Base-by-base conservation (phyloP, 768 basidiomycete species). In the Kwoniella sp. region DNA sequence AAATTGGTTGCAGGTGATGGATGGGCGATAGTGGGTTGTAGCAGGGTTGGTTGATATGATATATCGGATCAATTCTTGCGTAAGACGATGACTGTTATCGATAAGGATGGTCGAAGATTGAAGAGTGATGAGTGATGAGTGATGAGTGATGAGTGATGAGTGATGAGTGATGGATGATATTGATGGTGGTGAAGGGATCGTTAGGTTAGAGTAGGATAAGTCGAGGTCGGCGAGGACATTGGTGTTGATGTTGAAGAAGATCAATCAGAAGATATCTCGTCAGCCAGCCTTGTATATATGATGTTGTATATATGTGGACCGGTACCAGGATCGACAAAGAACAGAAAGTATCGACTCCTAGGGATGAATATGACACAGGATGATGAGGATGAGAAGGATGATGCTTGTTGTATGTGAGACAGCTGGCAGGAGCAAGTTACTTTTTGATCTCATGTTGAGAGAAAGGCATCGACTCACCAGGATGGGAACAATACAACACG, bases 181-280 rank as follows among this genome's bases (percentile, higher is more conserved):
- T 44, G 40, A 44, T 44, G 40, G 40, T 44, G 17, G 40, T 44
- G 17, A 44, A 44, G 40, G 40, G 40, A 44, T n/a, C n/a, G n/a
- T n/a, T n/a, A n/a, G n/a, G n/a, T n/a, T n/a, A n/a, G n/a, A n/a
- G n/a, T n/a, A n/a, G n/a, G n/a, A n/a, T n/a, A n/a, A n/a, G n/a
- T n/a, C n/a, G n/a, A n/a, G n/a, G n/a, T n/a, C n/a, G n/a, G n/a
- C n/a, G n/a, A n/a, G n/a, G n/a, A n/a, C n/a, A n/a, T n/a, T n/a
- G n/a, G n/a, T n/a, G n/a, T n/a, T n/a, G n/a, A n/a, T n/a, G n/a
- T n/a, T n/a, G n/a, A n/a, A 33, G 33, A 33, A 33, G 33, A 33
- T 33, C 33, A 33, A 33, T 33, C 33, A 33, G n/a, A n/a, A n/a
- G n/a, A 33, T 33, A 33, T 33, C 33, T 33, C 33, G 33, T 33